Percentiles rank a stretch among this genome's conserved stretches.
These are phyloP conservation scores for Ophiocordyceps robertsii DNA, from an alignment of 2,329 filamentous ascomycete genomes.

Conservation along the genomic window DNA sequence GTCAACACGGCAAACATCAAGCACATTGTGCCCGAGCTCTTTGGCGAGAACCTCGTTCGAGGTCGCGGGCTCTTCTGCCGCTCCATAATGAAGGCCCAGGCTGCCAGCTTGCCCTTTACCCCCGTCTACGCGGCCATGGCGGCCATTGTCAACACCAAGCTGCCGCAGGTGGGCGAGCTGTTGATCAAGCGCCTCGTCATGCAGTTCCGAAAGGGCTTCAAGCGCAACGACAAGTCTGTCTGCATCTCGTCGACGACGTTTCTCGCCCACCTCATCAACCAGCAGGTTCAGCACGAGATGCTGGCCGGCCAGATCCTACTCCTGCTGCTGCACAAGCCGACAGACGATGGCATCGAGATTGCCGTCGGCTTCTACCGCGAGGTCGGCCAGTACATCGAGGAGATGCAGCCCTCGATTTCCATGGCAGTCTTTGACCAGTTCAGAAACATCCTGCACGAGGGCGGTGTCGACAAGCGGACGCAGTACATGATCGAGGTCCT, in stretches of 20 bases:
- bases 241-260: conserved; percentile 90
- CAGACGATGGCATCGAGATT: conserved; percentile 95
- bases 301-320: conserved; percentile 84
- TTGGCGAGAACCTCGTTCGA: conserved; percentile 84
- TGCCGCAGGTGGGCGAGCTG: conserved; percentile 88
- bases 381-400: conserved; percentile 85
- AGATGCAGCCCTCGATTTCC: conserved; percentile 83
- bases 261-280: conserved; percentile 87
- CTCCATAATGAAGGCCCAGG: conserved; percentile 97
- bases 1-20: conserved; percentile 98
- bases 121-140: conserved; percentile 93
- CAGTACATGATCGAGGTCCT: conserved; percentile 99
- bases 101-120: conserved; percentile 88
- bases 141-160: conserved; percentile 93
- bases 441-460: conserved; percentile 87
- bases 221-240: conserved; percentile 92
- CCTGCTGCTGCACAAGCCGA: conserved; percentile 86
- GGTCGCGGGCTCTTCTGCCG: conserved; percentile 88
- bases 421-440: conserved; percentile 93
- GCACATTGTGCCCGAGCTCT: conserved; percentile 88
- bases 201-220: conserved; percentile 92
- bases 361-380: conserved; percentile 87
- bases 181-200: conserved; percentile 74
- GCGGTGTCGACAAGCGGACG: conserved; percentile 93
- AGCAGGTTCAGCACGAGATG: conserved; percentile 91